A percentile compares a stretch with the other conserved stretches of the same genome.
Conservation (phyloP, 164 flowering plant genomes). For the Brasenia schreberi region DNA sequence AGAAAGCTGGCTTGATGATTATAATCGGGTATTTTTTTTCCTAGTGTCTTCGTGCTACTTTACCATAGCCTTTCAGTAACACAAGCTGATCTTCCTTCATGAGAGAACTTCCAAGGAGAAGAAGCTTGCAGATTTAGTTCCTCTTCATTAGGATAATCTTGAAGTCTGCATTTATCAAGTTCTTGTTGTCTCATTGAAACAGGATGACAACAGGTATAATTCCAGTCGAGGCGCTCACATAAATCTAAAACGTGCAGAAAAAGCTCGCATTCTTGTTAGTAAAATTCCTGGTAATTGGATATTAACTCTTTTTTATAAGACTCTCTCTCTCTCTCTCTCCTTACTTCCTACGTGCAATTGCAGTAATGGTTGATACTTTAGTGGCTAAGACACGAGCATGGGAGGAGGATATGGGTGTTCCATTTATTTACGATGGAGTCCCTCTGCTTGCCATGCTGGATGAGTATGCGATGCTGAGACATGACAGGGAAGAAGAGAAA, state of each 20-base stretch:
- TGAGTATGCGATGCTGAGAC: conserved; percentile 91
- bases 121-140: no score
- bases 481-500: conserved; percentile 92
- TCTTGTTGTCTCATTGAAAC: conserved; percentile 17
- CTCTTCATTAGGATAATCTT: no score
- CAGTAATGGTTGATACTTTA: conserved; percentile 58
- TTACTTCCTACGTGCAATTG: background rate
- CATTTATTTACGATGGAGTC: conserved; percentile 88
- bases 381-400: conserved; percentile 80
- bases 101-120: no score
- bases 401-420: conserved; percentile 74
- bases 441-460: conserved; percentile 92
- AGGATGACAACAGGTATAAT: conserved; percentile 94
- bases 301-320: background rate
- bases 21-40: conserved; percentile 58
- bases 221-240: conserved; percentile 93
- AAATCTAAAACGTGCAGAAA: conserved; percentile 95
- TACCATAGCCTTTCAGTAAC: background rate
- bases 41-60: background rate
- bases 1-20: conserved; percentile 99
- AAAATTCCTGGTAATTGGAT: conserved; percentile 70
- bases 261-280: conserved; percentile 78
- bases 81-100: background rate
- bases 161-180: background rate
- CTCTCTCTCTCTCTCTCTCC: background rate